These are phyloP conservation scores for Fusarium agapanthi DNA, from an alignment of 2,329 filamentous ascomycete genomes.

Conservation along the genomic window DNA sequence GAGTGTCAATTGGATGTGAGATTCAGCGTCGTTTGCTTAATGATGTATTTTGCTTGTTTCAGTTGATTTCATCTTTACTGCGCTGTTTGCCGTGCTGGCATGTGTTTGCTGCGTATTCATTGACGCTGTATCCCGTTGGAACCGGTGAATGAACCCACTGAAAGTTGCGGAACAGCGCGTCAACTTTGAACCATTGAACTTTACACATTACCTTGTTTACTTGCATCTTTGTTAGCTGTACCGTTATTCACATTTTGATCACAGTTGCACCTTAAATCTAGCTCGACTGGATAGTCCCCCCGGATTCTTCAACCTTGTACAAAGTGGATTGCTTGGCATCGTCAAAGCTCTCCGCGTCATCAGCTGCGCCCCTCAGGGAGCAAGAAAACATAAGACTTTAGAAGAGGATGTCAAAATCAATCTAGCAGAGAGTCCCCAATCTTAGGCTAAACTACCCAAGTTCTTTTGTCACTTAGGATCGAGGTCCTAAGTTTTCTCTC, in stretches of 20 bases:
- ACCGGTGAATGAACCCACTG: neutral
- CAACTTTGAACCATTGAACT: neutral
- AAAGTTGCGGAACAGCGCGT: neutral
- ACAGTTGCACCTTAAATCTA: neutral
- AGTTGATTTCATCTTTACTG: neutral
- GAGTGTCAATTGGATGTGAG: neutral
- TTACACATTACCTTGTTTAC: neutral
- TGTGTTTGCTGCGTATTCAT: neutral
- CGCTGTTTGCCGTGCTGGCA: neutral
- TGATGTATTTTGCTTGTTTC: neutral
- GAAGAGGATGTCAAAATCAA: neutral
- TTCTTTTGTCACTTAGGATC: rapidly evolving
- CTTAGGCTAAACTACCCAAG: neutral
- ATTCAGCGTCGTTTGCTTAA: neutral
- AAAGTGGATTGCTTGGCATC: slow-evolving; percentile 22
- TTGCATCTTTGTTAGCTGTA: neutral
- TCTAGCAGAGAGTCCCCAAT: rapidly evolving
- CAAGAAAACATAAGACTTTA: neutral
- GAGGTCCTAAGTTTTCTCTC: neutral
- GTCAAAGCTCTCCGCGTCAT: slow-evolving; percentile 22
- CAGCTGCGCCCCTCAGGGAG: slow-evolving; percentile 2
- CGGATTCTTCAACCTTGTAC: neutral
- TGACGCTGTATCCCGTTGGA: neutral
- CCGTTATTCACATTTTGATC: neutral
- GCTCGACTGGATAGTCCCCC: neutral